Conservation (phyloP, 2,329 filamentous ascomycete genomes). For the Diaporthe capsici region DNA sequence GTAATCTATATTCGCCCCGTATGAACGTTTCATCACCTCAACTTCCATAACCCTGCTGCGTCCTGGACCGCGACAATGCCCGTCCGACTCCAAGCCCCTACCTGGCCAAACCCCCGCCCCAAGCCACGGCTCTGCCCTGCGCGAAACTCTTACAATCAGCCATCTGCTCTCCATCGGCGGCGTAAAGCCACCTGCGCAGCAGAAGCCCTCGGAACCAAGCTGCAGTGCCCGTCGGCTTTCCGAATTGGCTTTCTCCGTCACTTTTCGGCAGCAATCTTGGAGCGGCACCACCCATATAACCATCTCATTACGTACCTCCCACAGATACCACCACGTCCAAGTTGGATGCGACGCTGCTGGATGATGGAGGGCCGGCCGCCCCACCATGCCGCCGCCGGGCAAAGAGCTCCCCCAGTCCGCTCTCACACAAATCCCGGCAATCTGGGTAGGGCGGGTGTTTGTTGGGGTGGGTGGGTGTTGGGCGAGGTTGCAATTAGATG, state of each 20-base stretch:
- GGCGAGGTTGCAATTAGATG: slow-evolving; percentile 21
- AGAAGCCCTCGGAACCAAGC: background rate
- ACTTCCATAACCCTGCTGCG: background rate
- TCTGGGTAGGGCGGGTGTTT: background rate
- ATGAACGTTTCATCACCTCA: background rate
- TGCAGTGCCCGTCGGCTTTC: no score
- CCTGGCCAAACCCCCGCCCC: no score
- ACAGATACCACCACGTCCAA: background rate
- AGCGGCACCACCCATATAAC: background rate
- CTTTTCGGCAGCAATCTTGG: background rate
- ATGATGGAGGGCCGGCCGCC: slow-evolving; percentile 4
- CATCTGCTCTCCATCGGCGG: background rate
- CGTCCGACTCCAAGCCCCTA: background rate
- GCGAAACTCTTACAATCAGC: no score
- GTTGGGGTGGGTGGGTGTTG: background rate
- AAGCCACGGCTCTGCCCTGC: background rate
- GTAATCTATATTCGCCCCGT: background rate
- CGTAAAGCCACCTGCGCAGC: background rate
- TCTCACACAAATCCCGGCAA: background rate
- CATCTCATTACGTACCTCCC: slow-evolving; percentile 1
- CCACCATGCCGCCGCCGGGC: slow-evolving; percentile 18
- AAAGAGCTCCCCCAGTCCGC: background rate
- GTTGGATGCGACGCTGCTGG: slow-evolving; percentile 13
- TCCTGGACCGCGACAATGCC: background rate
- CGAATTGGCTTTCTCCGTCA: background rate